A percentile compares a stretch with the other conserved stretches of the same genome.
These are phyloP conservation scores for Chrysoporthe deuterocubensis DNA, from an alignment of 2,329 filamentous ascomycete species.

Conservation along the genomic window DNA sequence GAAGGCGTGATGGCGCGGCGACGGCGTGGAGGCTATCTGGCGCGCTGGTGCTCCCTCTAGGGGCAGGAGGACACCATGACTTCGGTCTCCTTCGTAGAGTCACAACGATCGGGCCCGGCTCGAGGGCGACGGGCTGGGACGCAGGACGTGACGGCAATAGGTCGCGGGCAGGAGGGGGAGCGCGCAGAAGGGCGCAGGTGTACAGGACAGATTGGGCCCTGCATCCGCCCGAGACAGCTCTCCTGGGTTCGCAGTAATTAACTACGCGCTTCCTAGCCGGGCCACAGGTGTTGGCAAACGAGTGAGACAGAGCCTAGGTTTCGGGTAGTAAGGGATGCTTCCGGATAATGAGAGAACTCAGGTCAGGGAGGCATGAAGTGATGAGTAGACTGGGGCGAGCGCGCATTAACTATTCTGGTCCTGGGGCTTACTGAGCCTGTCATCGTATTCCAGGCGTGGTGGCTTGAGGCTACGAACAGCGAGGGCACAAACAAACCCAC, in stretches of 20 bases:
- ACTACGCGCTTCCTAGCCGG: neutral
- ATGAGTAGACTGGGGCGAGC: neutral
- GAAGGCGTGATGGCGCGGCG: neutral
- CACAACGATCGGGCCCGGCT: neutral
- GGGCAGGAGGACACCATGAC: neutral
- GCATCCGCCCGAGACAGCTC: neutral
- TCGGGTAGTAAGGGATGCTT: neutral
- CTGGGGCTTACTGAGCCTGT: neutral
- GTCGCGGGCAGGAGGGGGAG: neutral
- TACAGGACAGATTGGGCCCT: neutral
- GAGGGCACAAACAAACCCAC: too few relatives aligned
- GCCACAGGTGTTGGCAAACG: neutral
- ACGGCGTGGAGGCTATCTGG: neutral
- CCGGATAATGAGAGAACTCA: neutral
- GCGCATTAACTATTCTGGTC: neutral
- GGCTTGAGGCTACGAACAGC: neutral
- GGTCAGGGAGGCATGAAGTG: neutral
- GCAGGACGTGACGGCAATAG: neutral
- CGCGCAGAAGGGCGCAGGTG: neutral
- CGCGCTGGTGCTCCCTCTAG: neutral
- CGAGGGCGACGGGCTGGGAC: neutral
- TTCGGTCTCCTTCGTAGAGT: neutral
- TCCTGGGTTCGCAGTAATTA: neutral
- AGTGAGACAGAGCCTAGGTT: neutral
- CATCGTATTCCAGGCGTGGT: neutral